Evolutionary conservation across 2,329 filamentous ascomycete species (phyloP).

Genomic region (Xylariaceae sp.): DNA sequence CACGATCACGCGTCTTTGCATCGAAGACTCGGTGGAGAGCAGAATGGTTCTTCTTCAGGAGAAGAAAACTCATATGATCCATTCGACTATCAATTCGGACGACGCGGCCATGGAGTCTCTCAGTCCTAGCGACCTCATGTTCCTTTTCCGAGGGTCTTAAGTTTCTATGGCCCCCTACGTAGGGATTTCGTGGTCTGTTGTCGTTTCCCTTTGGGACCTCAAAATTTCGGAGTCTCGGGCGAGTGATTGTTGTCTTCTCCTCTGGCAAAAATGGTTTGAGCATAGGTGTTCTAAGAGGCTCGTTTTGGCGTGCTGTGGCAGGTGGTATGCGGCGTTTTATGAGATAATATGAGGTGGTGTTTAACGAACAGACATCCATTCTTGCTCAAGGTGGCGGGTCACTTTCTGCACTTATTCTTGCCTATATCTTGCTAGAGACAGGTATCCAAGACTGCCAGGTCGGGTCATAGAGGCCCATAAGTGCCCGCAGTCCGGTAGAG

Average conservation of each 20-base stretch:
- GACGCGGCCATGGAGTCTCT: slow-evolving; percentile 90
- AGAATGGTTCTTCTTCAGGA: slow-evolving; percentile 95
- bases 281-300: slow-evolving; percentile 14
- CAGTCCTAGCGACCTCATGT: slow-evolving; percentile 91
- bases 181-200: neutral
- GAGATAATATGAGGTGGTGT: neutral
- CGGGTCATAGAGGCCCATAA: neutral
- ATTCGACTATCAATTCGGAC: slow-evolving; percentile 94
- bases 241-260: neutral
- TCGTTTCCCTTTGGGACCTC: neutral
- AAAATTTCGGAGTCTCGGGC: neutral
- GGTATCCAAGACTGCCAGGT: neutral
- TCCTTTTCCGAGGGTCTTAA: slow-evolving; percentile 81
- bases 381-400: slow-evolving; percentile 1
- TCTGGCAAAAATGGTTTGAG: neutral
- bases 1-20: slow-evolving; percentile 91
- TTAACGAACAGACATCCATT: neutral
- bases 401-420: slow-evolving; percentile 3
- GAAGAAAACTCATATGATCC: slow-evolving; percentile 99
- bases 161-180: neutral
- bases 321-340: slow-evolving; percentile 1
- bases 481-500: too few species aligned
- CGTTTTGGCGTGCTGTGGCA: neutral
- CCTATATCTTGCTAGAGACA: slow-evolving; percentile 12
- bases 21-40: slow-evolving; percentile 96